Percentiles rank a stretch among this genome's conserved stretches.
phyloP scores from a whole-genome alignment of 306 rosid species.

The Corylus heterophylla region DNA sequence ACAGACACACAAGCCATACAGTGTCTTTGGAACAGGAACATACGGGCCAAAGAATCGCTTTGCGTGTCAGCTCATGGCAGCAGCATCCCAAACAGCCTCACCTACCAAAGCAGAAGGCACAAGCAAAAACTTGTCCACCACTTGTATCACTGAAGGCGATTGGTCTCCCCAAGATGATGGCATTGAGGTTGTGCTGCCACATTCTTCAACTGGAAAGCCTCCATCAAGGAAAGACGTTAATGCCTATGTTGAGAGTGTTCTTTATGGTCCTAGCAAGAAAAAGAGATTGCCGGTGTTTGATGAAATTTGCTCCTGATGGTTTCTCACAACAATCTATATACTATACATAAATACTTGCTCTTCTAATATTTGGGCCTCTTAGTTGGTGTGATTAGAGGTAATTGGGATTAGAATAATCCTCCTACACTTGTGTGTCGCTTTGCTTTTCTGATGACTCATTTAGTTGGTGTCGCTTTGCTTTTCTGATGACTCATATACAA shows the following conservation, averaged over 20 bases:
- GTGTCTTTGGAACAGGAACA: slow-evolving; percentile 23
- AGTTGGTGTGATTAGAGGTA: neutral
- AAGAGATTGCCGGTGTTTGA: slow-evolving; percentile 50
- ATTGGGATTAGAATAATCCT: neutral
- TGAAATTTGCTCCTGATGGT: slow-evolving; percentile 28
- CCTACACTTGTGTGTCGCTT: neutral
- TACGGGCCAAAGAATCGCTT: slow-evolving; percentile 27
- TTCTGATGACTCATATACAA: neutral
- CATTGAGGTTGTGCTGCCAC: slow-evolving; percentile 46
- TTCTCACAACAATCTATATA: slow-evolving; percentile 2
- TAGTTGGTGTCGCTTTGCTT: neutral
- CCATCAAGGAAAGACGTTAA: slow-evolving; percentile 48
- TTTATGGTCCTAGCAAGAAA: slow-evolving; percentile 24
- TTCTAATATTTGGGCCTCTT: slow-evolving; percentile 6
- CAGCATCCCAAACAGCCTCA: slow-evolving; percentile 32
- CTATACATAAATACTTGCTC: neutral
- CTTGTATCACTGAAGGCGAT: slow-evolving; percentile 11
- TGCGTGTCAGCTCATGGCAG: slow-evolving; percentile 28
- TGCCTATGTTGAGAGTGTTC: slow-evolving; percentile 32
- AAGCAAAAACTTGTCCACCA: neutral
- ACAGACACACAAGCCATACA: slow-evolving; percentile 28
- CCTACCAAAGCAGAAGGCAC: slow-evolving; percentile 6
- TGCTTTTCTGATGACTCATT: neutral
- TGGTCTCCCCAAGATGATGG: slow-evolving; percentile 84
- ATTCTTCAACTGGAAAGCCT: slow-evolving; percentile 28